Base-by-base conservation (phyloP, 1,284 basidiomycete species). In the Microbotryomycetes sp. region DNA sequence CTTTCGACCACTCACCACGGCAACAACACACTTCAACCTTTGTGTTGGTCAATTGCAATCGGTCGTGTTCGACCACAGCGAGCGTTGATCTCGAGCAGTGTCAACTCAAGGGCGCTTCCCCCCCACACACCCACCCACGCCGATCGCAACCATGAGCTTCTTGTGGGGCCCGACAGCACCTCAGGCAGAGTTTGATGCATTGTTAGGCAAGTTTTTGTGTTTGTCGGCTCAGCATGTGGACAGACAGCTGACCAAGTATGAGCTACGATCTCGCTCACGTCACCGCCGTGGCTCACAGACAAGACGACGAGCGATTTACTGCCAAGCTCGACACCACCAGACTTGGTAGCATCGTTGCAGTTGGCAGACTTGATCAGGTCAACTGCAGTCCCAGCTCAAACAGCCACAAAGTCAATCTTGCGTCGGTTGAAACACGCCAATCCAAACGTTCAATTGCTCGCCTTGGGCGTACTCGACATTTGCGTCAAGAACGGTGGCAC, bases 401-500 rank as follows among this genome's bases (percentile, higher is more conserved):
- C 88, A 64, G 89, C 94, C 2, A 89, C 93, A 86, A 86, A 87
- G 65, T 84, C 88, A 42, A 81, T 99, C 72, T 92, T 93, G 77
- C 82, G 85, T 36, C 82, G 94, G 47, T 79, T 98, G 53, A 86
- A 86, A 69, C 89, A 97, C 79, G 88, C 89, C 82, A 99, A 99
- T 75, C 93, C 92, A 2, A 96, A 97, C 62, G 67, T 69, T 3
- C 68, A 66, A 30, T 53, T 68, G 48, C 59, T 66, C 46, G 55
- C 71, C 14, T 49, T 70, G 42, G 31, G 52, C 42, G 53, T 97
- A 54, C 86, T 89, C 55, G 96, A 98, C 77, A 82, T 87, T 14
- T 96, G 92, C 72, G 84, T 98, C 77, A 99, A 99, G 85, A 99
- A 99, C 73, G 92, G 92, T 12, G 96, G 96, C 0, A 92, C 97